Evolutionary conservation across 768 basidiomycete genomes (phyloP).

Genomic region (Lactarius sanguifluus): DNA sequence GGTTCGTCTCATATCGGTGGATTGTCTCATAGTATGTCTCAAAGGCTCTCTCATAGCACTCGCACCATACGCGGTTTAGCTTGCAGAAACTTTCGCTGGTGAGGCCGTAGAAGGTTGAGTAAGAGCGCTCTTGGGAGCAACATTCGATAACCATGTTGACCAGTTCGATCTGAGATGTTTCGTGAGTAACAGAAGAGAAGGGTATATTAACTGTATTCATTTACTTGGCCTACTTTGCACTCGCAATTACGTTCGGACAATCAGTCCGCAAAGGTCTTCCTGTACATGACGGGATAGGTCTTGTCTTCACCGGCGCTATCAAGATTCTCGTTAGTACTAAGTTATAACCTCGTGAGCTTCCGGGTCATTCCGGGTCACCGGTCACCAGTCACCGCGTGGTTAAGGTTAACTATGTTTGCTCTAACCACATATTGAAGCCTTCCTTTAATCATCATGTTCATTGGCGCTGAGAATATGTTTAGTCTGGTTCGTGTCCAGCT

Average conservation of each 20-base stretch:
- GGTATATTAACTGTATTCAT: conserved; percentile 61
- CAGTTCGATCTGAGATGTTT: conserved; percentile 72
- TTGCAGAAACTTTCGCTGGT: conserved; percentile 96
- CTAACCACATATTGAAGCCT: conserved; percentile 46
- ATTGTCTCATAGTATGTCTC: conserved; percentile 90
- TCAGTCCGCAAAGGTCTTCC: conserved; percentile 75
- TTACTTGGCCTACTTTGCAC: conserved; percentile 74
- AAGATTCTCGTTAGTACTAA: conserved; percentile 91
- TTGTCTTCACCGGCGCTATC: conserved; percentile 90
- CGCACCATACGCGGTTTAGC: conserved; percentile 93
- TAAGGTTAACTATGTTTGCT: too few relatives aligned
- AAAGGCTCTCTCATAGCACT: conserved; percentile 85
- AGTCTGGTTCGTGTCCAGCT: conserved; percentile 60
- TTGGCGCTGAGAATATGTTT: conserved; percentile 98
- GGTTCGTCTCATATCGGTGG: conserved; percentile 98
- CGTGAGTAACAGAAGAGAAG: conserved; percentile 4
- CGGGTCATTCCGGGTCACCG: conserved; percentile 79
- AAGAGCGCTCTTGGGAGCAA: conserved; percentile 98
- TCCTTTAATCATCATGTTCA: conserved; percentile 91
- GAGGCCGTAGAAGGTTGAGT: conserved; percentile 95
- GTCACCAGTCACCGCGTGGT: too few relatives aligned
- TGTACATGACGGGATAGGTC: conserved; percentile 87
- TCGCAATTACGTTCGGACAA: conserved; percentile 72
- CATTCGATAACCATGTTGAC: conserved; percentile 99
- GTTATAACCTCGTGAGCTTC: conserved; percentile 87